Evolutionary conservation across 257 asterid genomes (phyloP).

Genomic region (Gardenia jasminoides): DNA sequence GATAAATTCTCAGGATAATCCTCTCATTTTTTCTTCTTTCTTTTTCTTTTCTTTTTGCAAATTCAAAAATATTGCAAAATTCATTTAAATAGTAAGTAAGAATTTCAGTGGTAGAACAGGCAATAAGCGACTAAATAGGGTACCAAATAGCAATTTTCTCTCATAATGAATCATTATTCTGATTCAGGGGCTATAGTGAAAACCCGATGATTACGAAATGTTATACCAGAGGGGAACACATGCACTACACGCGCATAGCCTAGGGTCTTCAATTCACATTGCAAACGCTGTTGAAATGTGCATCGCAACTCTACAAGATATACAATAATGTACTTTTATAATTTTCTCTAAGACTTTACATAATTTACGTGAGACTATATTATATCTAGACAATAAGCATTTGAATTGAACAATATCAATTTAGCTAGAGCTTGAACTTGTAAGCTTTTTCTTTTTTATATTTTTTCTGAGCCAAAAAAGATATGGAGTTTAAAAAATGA

Average conservation of each 20-base stretch:
- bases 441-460: too few relatives aligned
- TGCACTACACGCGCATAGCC: slow-evolving; percentile 20
- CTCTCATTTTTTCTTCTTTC: too few relatives aligned
- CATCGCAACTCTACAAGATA: not conserved
- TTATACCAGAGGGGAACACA: slow-evolving; percentile 44
- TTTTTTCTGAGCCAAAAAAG: too few relatives aligned
- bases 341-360: not conserved
- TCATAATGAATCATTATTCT: not conserved
- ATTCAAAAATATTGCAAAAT: too few relatives aligned
- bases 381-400: not conserved
- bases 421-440: not conserved
- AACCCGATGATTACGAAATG: slow-evolving; percentile 21
- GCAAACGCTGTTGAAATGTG: not conserved
- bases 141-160: not conserved
- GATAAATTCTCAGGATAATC: not conserved
- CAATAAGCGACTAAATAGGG: not conserved
- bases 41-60: not conserved
- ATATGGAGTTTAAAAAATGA: too few relatives aligned
- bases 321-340: not conserved
- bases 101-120: too few relatives aligned
- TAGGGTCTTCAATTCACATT: slow-evolving; percentile 9
- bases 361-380: not conserved
- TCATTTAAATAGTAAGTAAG: too few relatives aligned
- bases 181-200: not conserved
- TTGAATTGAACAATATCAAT: not conserved